A percentile compares a stretch with the other conserved stretches of the same genome.
phyloP scores from a whole-genome alignment of 2,329 filamentous ascomycete genomes.

The Aspergillus sp. region DNA sequence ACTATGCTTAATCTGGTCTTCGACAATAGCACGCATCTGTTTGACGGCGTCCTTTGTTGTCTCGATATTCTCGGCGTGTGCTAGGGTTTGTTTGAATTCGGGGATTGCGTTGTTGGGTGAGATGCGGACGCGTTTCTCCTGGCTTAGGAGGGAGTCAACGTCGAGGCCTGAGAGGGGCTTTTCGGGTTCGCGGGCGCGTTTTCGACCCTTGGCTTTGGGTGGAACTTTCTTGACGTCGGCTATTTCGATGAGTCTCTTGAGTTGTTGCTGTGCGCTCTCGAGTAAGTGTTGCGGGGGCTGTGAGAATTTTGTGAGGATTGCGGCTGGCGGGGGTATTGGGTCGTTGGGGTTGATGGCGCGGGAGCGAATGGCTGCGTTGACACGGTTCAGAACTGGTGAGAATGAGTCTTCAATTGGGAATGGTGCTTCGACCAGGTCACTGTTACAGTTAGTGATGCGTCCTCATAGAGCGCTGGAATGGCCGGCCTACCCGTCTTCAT shows the following conservation, averaged over 20 bases:
- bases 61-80: constrained; percentile 61
- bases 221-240: constrained; percentile 89
- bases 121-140: constrained; percentile 58
- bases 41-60: constrained; percentile 69
- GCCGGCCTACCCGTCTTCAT: constrained; percentile 72
- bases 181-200: constrained; percentile 66
- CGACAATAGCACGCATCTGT: constrained; percentile 75
- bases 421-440: constrained; percentile 66
- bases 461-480: background rate
- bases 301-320: constrained; percentile 73
- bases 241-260: constrained; percentile 68
- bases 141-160: constrained; percentile 76
- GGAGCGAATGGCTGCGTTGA: constrained; percentile 82
- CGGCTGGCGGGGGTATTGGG: constrained; percentile 64
- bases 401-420: constrained; percentile 78
- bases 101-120: constrained; percentile 78
- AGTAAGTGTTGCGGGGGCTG: constrained; percentile 71
- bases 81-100: constrained; percentile 83
- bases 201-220: constrained; percentile 75
- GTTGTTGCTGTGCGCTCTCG: constrained; percentile 57
- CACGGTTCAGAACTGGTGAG: constrained; percentile 83
- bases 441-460: constrained; percentile 29
- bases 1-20: constrained; percentile 70
- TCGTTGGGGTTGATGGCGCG: constrained; percentile 76
- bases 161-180: constrained; percentile 91